Conservation (phyloP, 2,329 filamentous ascomycete genomes). For the Cladosporium sp. region DNA sequence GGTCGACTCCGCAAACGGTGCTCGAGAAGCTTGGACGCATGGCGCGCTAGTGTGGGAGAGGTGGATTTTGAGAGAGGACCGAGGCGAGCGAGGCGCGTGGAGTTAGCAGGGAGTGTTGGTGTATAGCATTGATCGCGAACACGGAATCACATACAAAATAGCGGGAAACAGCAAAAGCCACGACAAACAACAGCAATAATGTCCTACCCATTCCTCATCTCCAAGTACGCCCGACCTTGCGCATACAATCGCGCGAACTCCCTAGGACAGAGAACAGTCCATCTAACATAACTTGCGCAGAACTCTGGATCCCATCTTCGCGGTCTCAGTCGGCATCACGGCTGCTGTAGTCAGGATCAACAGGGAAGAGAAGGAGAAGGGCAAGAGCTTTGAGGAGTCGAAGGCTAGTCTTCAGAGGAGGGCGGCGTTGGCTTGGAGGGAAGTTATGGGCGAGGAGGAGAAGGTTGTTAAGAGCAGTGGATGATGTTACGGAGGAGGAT, state of each 20-base stretch:
- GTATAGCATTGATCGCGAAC: background rate
- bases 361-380: constrained; percentile 53
- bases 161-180: background rate
- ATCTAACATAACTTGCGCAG: constrained; percentile 33
- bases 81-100: constrained; percentile 13
- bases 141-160: no score
- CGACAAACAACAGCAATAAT: constrained; percentile 6
- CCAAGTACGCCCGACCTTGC: constrained; percentile 37
- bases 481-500: background rate
- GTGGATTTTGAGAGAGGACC: background rate
- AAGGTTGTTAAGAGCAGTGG: background rate
- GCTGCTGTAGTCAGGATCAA: constrained; percentile 46
- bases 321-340: constrained; percentile 49
- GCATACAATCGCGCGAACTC: constrained; percentile 33
- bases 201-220: constrained; percentile 45
- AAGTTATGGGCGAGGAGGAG: background rate
- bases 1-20: constrained; percentile 15
- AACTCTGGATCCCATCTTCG: constrained; percentile 53
- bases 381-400: constrained; percentile 41
- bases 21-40: background rate
- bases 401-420: constrained; percentile 35
- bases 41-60: background rate
- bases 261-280: background rate
- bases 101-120: background rate
- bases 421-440: constrained; percentile 12